These are phyloP conservation scores for Sphaerulina populicola DNA, from an alignment of 2,329 filamentous ascomycete genomes.

Conservation along the genomic window DNA sequence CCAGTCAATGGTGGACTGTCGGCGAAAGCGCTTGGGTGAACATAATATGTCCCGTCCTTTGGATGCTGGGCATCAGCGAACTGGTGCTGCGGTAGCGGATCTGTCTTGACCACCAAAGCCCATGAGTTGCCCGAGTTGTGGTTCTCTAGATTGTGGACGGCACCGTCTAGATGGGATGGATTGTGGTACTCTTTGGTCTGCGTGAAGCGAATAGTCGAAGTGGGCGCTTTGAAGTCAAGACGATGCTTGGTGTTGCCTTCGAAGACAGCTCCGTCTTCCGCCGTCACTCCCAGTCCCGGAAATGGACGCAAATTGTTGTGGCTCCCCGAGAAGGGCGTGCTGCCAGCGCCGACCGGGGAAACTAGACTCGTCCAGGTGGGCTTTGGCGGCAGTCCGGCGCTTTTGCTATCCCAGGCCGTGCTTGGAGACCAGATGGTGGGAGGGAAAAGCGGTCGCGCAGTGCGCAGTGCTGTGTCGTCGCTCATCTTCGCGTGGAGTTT, in stretches of 20 bases:
- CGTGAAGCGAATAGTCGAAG: slow-evolving; percentile 8
- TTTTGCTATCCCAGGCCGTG: slow-evolving; percentile 2
- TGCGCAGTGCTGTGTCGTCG: slow-evolving; percentile 1
- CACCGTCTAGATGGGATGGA: background rate
- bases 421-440: slow-evolving; percentile 15
- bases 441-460: slow-evolving; percentile 9
- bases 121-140: slow-evolving; percentile 6
- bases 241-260: background rate
- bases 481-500: background rate
- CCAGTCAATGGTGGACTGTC: too few relatives aligned
- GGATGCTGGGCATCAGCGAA: background rate
- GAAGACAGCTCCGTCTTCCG: background rate
- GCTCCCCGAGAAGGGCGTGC: background rate
- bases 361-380: slow-evolving; percentile 12
- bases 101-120: slow-evolving; percentile 5
- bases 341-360: background rate
- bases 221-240: slow-evolving; percentile 2
- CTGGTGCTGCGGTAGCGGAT: slow-evolving; percentile 10
- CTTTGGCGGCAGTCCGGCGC: slow-evolving; percentile 14
- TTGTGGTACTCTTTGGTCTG: slow-evolving; percentile 17
- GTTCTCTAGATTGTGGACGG: slow-evolving; percentile 7
- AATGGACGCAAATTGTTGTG: background rate
- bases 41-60: too few relatives aligned
- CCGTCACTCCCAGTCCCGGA: background rate
- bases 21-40: too few relatives aligned